Conservation (phyloP, 257 asterid genomes). For the Verbascum thapsus region DNA sequence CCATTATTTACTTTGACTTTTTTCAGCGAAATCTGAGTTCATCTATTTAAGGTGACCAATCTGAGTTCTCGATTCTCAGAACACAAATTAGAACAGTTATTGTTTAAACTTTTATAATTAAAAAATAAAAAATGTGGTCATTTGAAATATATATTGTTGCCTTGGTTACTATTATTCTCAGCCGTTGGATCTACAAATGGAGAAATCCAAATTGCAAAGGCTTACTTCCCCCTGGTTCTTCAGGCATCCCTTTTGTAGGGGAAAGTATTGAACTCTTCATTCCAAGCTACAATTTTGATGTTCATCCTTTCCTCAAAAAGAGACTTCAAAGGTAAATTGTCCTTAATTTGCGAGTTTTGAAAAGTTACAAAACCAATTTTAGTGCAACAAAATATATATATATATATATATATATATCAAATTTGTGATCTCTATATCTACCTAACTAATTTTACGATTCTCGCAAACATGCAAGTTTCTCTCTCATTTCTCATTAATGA, state of each 20-base stretch:
- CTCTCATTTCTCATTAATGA: too few species aligned
- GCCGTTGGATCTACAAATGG: constrained; percentile 23
- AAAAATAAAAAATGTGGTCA: neutral
- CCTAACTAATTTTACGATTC: too few species aligned
- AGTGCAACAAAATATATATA: neutral
- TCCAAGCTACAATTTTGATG: constrained; percentile 24
- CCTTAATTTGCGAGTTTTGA: too few species aligned
- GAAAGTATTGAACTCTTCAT: constrained; percentile 31
- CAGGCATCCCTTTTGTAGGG: constrained; percentile 38
- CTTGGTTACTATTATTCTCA: neutral
- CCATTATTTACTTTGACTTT: too few species aligned
- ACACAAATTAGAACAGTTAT: too few species aligned
- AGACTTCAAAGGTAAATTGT: constrained; percentile 37
- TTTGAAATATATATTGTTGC: neutral
- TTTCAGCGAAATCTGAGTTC: too few species aligned
- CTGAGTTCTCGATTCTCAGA: too few species aligned
- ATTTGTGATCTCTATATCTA: too few species aligned
- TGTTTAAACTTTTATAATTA: too few species aligned
- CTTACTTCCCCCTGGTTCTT: constrained; percentile 39
- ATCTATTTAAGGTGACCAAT: too few species aligned
- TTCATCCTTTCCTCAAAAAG: constrained; percentile 34
- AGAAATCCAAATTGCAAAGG: constrained; percentile 27
- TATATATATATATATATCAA: neutral
- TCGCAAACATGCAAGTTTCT: too few species aligned
- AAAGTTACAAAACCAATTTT: too few species aligned